Evolutionary conservation across 1,284 basidiomycete species (phyloP), one percentile per base, ranked within the genome.

Genomic region (Apiotrichum mycotoxinovorans): DNA sequence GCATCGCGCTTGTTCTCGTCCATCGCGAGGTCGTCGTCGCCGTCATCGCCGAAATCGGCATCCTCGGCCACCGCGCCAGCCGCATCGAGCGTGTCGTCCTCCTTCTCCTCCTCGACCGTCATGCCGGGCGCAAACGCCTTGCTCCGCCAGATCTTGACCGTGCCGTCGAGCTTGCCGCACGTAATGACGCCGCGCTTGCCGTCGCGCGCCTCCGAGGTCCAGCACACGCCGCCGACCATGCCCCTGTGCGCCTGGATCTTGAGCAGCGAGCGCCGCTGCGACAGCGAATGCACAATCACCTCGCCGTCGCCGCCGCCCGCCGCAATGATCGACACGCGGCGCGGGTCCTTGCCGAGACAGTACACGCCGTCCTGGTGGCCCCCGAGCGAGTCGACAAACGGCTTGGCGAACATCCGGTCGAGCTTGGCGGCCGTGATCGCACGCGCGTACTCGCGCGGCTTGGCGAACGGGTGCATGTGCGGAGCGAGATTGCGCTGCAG

Each of bases 331-430:
- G 85, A 86, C 44, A 96, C 79, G 2, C 88, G 83, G 22, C 85
- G 84, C 30, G 88, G 87, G 70, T 90, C 91, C 69, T 84, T 86
- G 22, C 84, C 85, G 59, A 98, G 80, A 23, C 86, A 85, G 77
- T 98, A 96, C 17, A 97, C 87, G n/a, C 94, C 93, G 74, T 98
- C 96, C 33, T 90, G 82, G 77, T 98, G 95, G 0, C 95, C 96
- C 58, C 96, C 94, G 45, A 98, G 75, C 52, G 86, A 84, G 30
- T 85, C 91, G 10, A 99, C 83, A 67, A 98, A 98, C 0, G 96
- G 96, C 73, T 96, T 98, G 26, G 95, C 88, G 73, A 98, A 98
- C 79, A 99, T 91, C 52, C 91, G 82, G 58, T 98, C 94, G 80
- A 99, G 88, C 79, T 99, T 99, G 23, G 88, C 89, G 0, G 95